Percentiles rank a stretch among this genome's conserved stretches.
phyloP scores from a whole-genome alignment of 2,329 filamentous ascomycete genomes.

The Ophiostoma quercus region DNA sequence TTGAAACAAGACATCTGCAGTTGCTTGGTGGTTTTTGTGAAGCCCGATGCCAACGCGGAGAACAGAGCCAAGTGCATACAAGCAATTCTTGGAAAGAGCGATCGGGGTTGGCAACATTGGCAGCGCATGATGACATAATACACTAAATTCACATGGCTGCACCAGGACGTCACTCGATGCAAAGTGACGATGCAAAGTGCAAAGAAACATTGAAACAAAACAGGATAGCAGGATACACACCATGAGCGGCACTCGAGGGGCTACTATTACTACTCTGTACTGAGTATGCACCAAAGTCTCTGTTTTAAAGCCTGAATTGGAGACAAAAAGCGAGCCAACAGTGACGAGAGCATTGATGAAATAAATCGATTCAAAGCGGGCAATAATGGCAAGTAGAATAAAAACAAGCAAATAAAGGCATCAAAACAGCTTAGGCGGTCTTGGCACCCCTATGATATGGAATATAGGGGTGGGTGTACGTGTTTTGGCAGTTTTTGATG shows the following conservation, averaged over 20 bases:
- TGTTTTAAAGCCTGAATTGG: neutral
- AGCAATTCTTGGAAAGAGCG: slow-evolving; percentile 12
- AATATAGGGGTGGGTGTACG: neutral
- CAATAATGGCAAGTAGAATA: neutral
- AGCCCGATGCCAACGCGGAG: neutral
- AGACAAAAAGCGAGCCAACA: neutral
- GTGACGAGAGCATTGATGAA: neutral
- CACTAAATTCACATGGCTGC: neutral
- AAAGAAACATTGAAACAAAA: no score
- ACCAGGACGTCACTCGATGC: slow-evolving; percentile 2
- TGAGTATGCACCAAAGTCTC: no score
- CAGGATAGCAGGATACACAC: neutral
- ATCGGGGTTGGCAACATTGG: slow-evolving; percentile 5
- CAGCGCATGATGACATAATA: neutral
- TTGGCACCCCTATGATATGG: neutral
- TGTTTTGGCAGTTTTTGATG: neutral
- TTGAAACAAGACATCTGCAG: neutral
- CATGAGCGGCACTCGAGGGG: no score
- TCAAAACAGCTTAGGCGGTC: neutral
- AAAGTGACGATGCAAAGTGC: no score
- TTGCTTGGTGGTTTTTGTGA: neutral
- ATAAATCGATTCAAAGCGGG: neutral
- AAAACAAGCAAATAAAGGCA: neutral
- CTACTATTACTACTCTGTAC: no score
- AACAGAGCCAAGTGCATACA: slow-evolving; percentile 9